phyloP scores from a whole-genome alignment of 108 stramenopile species.

The Pseudonitzschia multistriata region DNA sequence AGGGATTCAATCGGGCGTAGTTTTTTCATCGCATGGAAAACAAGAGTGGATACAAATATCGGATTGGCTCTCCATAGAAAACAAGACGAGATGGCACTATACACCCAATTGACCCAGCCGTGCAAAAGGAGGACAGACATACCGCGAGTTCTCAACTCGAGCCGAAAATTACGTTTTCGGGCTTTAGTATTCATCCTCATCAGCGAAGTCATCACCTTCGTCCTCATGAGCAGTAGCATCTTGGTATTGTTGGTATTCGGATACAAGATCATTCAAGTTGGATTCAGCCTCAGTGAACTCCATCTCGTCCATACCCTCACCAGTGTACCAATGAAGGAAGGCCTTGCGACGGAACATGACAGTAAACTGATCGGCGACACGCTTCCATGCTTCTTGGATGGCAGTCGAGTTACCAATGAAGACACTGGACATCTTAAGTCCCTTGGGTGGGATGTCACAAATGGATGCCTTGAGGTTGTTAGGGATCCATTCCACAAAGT shows the following conservation, averaged over 20 bases:
- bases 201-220: constrained; percentile 73
- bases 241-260: constrained; percentile 96
- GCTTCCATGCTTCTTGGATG: constrained; percentile 92
- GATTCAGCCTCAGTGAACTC: constrained; percentile 95
- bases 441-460: constrained; percentile 97
- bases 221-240: constrained; percentile 81
- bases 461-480: constrained; percentile 99
- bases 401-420: constrained; percentile 96
- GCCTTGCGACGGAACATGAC: constrained; percentile 95
- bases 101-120: neutral
- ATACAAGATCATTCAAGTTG: constrained; percentile 94
- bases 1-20: neutral
- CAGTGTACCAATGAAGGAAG: constrained; percentile 92
- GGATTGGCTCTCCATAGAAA: neutral
- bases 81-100: neutral
- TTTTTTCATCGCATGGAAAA: neutral
- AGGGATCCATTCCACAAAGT: constrained; percentile 99
- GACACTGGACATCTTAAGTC: constrained; percentile 89
- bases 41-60: neutral
- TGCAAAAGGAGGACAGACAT: neutral
- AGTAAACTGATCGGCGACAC: constrained; percentile 88
- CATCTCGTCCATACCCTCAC: constrained; percentile 95
- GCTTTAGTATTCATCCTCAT: neutral
- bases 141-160: neutral
- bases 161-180: neutral